Percentiles rank a stretch among this genome's conserved stretches.
Conservation (phyloP, 768 basidiomycete genomes). For the Serendipita sp. region DNA sequence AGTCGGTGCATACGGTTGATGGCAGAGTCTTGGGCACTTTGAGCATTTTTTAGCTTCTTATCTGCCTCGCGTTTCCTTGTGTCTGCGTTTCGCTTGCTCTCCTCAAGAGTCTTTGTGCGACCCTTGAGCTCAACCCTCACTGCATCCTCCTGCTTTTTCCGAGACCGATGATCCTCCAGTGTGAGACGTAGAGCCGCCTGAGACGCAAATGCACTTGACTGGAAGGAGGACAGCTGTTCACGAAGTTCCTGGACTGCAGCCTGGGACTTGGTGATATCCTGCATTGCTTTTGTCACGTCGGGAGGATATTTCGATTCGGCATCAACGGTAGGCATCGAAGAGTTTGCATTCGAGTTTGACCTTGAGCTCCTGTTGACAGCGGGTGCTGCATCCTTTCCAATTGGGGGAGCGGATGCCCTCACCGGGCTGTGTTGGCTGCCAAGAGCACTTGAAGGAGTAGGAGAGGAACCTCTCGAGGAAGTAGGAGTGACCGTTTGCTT, state of each 20-base stretch:
- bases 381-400: background rate
- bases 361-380: background rate
- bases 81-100: constrained; percentile 72
- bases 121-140: constrained; percentile 60
- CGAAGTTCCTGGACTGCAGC: constrained; percentile 50
- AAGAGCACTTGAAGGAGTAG: background rate
- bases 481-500: background rate
- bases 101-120: constrained; percentile 76
- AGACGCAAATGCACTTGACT: constrained; percentile 37
- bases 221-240: constrained; percentile 48
- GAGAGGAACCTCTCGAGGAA: background rate
- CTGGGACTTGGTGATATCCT: constrained; percentile 51
- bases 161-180: constrained; percentile 52
- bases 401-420: background rate
- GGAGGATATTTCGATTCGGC: constrained; percentile 30
- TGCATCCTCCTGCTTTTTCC: constrained; percentile 71
- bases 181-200: constrained; percentile 53
- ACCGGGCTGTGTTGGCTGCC: background rate
- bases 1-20: constrained; percentile 39
- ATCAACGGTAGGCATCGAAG: background rate
- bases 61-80: constrained; percentile 68
- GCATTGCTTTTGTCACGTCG: constrained; percentile 54
- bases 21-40: constrained; percentile 45
- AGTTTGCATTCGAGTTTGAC: background rate
- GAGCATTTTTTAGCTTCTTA: constrained; percentile 62